Evolutionary conservation across 257 asterid genomes (phyloP).

Genomic region (Solanum dulcamara): DNA sequence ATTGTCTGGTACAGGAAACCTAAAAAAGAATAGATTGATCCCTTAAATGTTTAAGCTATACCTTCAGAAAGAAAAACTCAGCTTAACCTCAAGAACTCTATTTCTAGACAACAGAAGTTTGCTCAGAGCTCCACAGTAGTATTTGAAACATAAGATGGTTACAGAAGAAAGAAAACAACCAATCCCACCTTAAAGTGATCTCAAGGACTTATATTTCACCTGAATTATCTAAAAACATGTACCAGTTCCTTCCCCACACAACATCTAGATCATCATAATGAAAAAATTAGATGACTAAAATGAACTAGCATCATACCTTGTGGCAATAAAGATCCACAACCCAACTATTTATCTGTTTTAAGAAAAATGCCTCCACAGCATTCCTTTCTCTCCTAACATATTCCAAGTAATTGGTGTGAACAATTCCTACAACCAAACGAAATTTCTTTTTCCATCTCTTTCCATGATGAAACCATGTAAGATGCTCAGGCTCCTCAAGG

Average conservation of each 20-base stretch:
- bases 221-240: background rate
- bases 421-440: slow-evolving; percentile 73
- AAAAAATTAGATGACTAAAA: background rate
- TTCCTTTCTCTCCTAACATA: slow-evolving; percentile 92
- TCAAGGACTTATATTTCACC: background rate
- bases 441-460: slow-evolving; percentile 89
- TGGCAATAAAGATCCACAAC: slow-evolving; percentile 91
- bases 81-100: background rate
- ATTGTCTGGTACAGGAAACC: background rate
- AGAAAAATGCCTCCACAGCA: slow-evolving; percentile 61
- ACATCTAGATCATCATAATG: background rate
- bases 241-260: background rate
- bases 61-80: background rate
- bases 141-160: background rate
- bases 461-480: slow-evolving; percentile 99
- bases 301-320: slow-evolving; percentile 35
- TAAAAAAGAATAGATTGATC: background rate
- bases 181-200: background rate
- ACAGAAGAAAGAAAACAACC: background rate
- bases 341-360: slow-evolving; percentile 80
- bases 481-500: slow-evolving; percentile 99
- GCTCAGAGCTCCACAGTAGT: background rate
- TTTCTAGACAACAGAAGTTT: background rate
- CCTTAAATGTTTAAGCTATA: background rate
- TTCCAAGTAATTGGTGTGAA: slow-evolving; percentile 90